A percentile compares a stretch with the other conserved stretches of the same genome.
Conservation (phyloP, 1,139 yeast species). For the Candida tetrigidarum region DNA sequence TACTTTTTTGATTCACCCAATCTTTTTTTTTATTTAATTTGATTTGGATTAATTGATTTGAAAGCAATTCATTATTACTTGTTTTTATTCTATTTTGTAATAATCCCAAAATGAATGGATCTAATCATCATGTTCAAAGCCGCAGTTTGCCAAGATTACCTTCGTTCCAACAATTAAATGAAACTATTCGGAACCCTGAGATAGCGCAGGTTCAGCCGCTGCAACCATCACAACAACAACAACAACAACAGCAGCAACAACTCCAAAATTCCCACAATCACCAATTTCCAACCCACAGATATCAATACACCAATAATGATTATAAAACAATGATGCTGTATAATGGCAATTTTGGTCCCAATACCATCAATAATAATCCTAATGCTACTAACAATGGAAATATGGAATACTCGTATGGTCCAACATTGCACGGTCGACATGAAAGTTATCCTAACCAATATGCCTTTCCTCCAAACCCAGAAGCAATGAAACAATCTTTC, state of each 20-base stretch:
- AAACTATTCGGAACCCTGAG: constrained; percentile 17
- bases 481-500: constrained; percentile 8
- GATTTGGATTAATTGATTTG: too few relatives aligned
- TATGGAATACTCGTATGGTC: constrained; percentile 15
- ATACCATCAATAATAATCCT: background rate
- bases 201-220: constrained; percentile 4
- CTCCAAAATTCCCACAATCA: background rate
- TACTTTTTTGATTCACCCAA: background rate
- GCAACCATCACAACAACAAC: constrained; percentile 2
- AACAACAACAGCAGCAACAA: constrained; percentile 2
- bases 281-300: constrained; percentile 2
- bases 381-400: background rate
- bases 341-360: too few relatives aligned
- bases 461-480: constrained; percentile 12
- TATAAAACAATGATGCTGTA: background rate
- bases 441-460: constrained; percentile 20
- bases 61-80: too few relatives aligned
- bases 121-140: constrained; percentile 10
- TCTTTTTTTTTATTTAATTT: background rate
- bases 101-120: constrained; percentile 14
- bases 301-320: constrained; percentile 4
- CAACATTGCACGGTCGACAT: constrained; percentile 15
- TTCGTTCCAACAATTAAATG: constrained; percentile 20
- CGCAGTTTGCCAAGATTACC: constrained; percentile 18
- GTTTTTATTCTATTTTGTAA: background rate